phyloP scores from a whole-genome alignment of 495 filamentous ascomycete species.

The Parachaetomium inaequale region DNA sequence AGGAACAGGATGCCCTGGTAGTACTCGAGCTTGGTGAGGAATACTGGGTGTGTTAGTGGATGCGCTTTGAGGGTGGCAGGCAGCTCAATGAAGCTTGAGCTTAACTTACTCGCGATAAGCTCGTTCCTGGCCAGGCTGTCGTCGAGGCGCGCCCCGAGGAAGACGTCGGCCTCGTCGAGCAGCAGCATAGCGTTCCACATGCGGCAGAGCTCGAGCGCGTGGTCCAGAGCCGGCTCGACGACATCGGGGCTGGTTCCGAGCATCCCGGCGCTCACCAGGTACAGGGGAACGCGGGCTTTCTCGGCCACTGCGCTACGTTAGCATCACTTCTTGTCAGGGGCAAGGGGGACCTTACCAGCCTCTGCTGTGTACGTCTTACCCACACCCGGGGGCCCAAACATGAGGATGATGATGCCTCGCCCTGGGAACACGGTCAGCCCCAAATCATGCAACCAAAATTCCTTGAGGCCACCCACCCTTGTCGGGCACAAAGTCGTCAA shows the following conservation, averaged over 20 bases:
- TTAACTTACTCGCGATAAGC: conserved; percentile 38
- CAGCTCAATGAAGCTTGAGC: no score
- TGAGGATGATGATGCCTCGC: conserved; percentile 49
- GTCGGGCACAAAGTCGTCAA: conserved; percentile 47
- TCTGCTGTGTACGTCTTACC: conserved; percentile 60
- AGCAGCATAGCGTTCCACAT: conserved; percentile 50
- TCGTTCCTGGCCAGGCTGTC: conserved; percentile 41
- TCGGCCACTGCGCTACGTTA: conserved; percentile 38
- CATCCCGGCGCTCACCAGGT: conserved; percentile 24
- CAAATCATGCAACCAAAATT: no score
- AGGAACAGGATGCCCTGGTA: conserved; percentile 52
- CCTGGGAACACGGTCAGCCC: conserved; percentile 1
- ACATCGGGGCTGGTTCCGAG: conserved; percentile 21
- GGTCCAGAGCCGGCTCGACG: conserved; percentile 33
- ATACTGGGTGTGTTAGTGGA: conserved; percentile 33
- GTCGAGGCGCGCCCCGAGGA: conserved; percentile 41
- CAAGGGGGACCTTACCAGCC: conserved; percentile 13
- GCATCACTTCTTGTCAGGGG: neutral
- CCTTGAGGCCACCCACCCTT: conserved; percentile 36
- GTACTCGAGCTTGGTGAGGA: conserved; percentile 54
- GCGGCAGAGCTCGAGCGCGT: conserved; percentile 41
- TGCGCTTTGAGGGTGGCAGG: neutral
- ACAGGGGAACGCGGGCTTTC: conserved; percentile 25
- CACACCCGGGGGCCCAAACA: conserved; percentile 52
- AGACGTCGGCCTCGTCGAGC: conserved; percentile 48